These are phyloP conservation scores for Chrysosporium queenslandicum DNA, from an alignment of 2,329 filamentous ascomycete species.

Conservation along the genomic window DNA sequence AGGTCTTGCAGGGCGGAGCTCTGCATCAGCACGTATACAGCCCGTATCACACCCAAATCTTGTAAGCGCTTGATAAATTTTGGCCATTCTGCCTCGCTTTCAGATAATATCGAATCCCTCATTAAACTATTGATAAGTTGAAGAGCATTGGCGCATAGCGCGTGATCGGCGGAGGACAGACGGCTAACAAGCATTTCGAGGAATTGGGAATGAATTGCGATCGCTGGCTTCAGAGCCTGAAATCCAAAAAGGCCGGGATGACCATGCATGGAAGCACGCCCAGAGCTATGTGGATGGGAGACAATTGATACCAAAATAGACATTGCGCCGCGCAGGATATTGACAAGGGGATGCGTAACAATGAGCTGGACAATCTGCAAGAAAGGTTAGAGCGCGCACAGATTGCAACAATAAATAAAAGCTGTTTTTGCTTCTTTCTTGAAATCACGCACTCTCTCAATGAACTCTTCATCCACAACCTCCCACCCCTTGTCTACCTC, in stretches of 20 bases:
- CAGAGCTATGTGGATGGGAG: constrained; percentile 61
- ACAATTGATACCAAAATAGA: constrained; percentile 91
- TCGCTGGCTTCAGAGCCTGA: constrained; percentile 79
- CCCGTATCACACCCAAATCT: constrained; percentile 83
- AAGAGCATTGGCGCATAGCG: constrained; percentile 86
- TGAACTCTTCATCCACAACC: constrained; percentile 42
- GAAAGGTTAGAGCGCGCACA: constrained; percentile 1
- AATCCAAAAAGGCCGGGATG: constrained; percentile 68
- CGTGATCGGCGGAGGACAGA: constrained; percentile 86
- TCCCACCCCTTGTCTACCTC: constrained; percentile 99
- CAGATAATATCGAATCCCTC: constrained; percentile 74
- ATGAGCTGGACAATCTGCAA: constrained; percentile 73
- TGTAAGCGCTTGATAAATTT: constrained; percentile 90
- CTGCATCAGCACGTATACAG: constrained; percentile 88
- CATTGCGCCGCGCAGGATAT: constrained; percentile 94
- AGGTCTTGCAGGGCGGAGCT: constrained; percentile 84
- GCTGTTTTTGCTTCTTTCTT: not conserved
- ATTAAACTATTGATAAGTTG: constrained; percentile 94
- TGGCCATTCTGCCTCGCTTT: constrained; percentile 75
- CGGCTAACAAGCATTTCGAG: constrained; percentile 88
- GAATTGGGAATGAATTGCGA: constrained; percentile 86
- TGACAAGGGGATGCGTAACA: constrained; percentile 89
- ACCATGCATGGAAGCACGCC: constrained; percentile 31
- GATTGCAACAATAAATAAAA: not conserved
- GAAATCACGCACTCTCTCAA: constrained; percentile 48